Conservation (phyloP, 345 rosid species). For the Nasturtium officinale region DNA sequence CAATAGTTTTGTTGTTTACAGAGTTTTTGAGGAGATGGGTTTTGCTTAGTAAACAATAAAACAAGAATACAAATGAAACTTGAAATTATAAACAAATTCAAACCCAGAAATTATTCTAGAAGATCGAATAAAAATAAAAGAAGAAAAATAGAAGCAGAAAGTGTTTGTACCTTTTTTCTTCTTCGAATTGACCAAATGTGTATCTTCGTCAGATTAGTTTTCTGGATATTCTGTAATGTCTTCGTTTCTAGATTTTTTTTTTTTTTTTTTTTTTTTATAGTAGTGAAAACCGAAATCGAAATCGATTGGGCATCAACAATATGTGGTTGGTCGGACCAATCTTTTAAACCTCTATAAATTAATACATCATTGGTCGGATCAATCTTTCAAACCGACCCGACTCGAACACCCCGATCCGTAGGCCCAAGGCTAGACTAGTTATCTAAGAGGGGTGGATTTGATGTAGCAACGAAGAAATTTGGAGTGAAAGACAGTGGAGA, state of each 20-base stretch:
- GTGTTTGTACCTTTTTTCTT: conserved; percentile 10
- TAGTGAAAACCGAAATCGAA: background rate
- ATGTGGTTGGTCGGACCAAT: too few species aligned
- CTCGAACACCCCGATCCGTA: too few species aligned
- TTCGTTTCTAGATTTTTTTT: background rate
- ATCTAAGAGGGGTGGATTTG: too few species aligned
- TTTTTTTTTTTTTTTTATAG: background rate
- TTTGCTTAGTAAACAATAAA: background rate
- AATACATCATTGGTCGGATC: too few species aligned
- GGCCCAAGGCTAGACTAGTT: too few species aligned
- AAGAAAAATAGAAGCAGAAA: background rate
- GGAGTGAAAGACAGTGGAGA: too few species aligned
- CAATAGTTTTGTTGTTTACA: background rate
- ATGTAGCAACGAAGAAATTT: too few species aligned
- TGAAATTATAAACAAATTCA: background rate
- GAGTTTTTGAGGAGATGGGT: background rate
- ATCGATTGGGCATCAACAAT: too few species aligned
- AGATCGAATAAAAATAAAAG: background rate
- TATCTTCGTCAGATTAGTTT: conserved; percentile 12
- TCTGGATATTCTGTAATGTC: conserved; percentile 14
- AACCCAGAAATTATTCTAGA: background rate
- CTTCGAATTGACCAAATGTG: conserved; percentile 22
- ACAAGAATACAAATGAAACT: background rate
- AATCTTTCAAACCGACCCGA: too few species aligned
- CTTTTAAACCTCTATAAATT: too few species aligned